Evolutionary conservation across 179 eudicot species (phyloP), one percentile per base, ranked within the genome.

Genomic region (Patellifolia procumbens): DNA sequence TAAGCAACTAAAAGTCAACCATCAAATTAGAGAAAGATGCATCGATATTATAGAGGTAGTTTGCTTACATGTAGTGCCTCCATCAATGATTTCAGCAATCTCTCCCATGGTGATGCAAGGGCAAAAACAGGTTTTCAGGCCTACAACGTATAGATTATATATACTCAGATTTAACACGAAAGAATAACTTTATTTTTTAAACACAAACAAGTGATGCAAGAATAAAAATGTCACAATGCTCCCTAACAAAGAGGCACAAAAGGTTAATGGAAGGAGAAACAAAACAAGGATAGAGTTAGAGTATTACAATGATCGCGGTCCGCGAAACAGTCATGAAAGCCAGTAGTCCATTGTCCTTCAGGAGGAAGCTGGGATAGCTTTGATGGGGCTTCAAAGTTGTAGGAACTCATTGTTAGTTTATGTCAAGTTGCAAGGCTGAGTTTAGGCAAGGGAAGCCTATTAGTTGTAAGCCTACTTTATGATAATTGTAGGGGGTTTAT

Each of bases 321-420:
- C 35, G 76, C 61, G 4, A 16, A 60, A 37, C 83, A 84, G 16
- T 79, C 85, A 32, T 72, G 42, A 35, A 84, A 75, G 26, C 82
- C 87, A 19, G 83, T 81, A 5, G 81, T 63, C 87, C 87, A 84
- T 80, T 76, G 52, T 28, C 85, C 87, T 67, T 79, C 62, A 39
- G 56, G 51, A 49, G 78, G 78, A 72, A 28, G 19, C 72, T 72
- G 59, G 32, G 69, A 68, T 70, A 10, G 28, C 42, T 76, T 69
- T 17, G 51, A 12, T 32, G 68, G 58, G 29, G 66, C 71, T 69
- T 80, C 56, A 49, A 39, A 16, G 48, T 71, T 46, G 62, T 39
- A 64, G 62, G 74, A 76, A 58, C 53, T 55, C 83, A 80, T 80
- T 39, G 7, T n/a, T n/a, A n/a, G n/a, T 37, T 24, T 10, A 39